Evolutionary conservation across 2,329 filamentous ascomycete species (phyloP), one percentile per base, ranked within the genome.

Genomic region (Conoideocrella luteorostrata): DNA sequence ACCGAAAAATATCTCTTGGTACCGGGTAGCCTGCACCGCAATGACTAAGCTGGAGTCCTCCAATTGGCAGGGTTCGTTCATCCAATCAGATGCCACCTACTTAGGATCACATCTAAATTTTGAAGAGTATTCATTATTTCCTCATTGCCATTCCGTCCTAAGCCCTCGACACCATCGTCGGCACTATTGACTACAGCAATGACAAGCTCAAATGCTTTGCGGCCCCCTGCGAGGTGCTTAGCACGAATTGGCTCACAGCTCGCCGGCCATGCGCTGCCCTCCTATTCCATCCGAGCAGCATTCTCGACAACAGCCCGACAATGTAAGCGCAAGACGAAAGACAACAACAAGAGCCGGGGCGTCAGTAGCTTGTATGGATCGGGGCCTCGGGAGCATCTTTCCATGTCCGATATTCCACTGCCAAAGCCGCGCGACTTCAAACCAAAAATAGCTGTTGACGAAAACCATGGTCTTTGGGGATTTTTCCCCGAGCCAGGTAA

Each of bases 401-500:
- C 84, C 15, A 82, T 93, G 47, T 82, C 79, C 33, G 78, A 84
- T 56, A 75, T 82, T 35, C 72, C 81, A 40, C 70, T 95, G 44
- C 91, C 91, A 1, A 75, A 77, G 58, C 90, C 93, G 6, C 60
- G 60, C 47, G 72, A 83, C 44, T 73, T 74, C 48, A 74, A 79
- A 58, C 77, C 78, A 43, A 62, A 71, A 37, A 62, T 84, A 24
- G 62, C 77, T 50, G 75, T 74, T 33, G 83, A 88, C 59, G 74
- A 80, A 22, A 68, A 90, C 52, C 93, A 98, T 66, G 91, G 89
- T 23, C 81, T 98, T 10, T 97, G 87, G 85, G 84, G 79, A 1
- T 98, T 98, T 69, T 97, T 98, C 67, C 80, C 83, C 56, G 74
- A 74, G 49, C 75, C 82, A 51, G 78, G 78, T 51, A 77, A 80